Evolutionary conservation across 2,329 filamentous ascomycete genomes (phyloP), one percentile per base, ranked within the genome.

Genomic region (Diaporthe velutina): DNA sequence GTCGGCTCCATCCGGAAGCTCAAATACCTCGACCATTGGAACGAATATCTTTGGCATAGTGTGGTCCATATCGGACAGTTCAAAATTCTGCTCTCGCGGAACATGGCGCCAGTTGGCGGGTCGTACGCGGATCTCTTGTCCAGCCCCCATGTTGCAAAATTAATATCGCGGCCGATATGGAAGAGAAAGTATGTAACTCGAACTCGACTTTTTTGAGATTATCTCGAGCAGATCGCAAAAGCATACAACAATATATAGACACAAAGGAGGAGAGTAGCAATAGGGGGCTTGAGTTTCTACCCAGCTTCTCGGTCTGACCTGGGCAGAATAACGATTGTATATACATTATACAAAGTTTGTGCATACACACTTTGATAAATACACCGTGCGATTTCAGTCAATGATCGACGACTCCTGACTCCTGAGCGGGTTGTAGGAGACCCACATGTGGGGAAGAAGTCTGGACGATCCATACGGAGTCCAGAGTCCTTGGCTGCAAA

Each of bases 21-120:
- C 64, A 68, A 68, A 68, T 9, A 68, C 64, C 35, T 68, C 64
- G 28, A 54, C 64, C 35, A 68, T 68, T 54, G 50, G 50, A 35
- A 68, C 19, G 19, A 50, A 68, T 50, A 68, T 68, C n/a, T 68
- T 68, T 25, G 64, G 64, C 64, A 68, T 68, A 17, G 50, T 50
- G 50, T 68, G 64, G 50, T 54, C 64, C 64, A 68, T 68, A 30
- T 50, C 45, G 19, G 64, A 68, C n/a, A 68, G 64, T 38, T 61
- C 58, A 61, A 61, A 61, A 38, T 61, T 45, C 58, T 61, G 38
- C 25, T 61, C 58, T 13, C 38, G 58, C 17, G 58, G 58, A 30
- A 61, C 58, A 15, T 61, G 15, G 58, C 58, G 58, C 58, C 58
- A 61, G 38, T 61, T 42, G 25, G 38, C 58, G 25, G 38, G 38